These are phyloP conservation scores for Malus hybrid DNA, from an alignment of 331 rosid species.

Conservation along the genomic window DNA sequence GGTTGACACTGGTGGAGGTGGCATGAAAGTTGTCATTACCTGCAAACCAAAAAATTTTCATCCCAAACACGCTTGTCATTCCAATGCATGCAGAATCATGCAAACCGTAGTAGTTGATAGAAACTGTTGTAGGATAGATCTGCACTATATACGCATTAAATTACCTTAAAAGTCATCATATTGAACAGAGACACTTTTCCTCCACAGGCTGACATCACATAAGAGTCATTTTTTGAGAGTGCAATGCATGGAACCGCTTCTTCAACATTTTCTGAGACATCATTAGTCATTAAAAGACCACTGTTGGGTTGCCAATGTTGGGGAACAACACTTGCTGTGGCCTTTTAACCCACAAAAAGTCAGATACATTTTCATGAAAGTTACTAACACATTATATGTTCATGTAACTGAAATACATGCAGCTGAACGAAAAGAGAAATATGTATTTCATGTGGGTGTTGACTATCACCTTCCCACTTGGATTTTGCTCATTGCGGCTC, in stretches of 20 bases:
- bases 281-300: constrained; percentile 22
- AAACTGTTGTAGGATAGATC: not conserved
- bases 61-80: not conserved
- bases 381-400: not conserved
- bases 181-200: constrained; percentile 16
- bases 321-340: constrained; percentile 17
- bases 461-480: constrained; percentile 15
- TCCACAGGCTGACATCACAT: constrained; percentile 22
- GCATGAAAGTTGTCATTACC: constrained; percentile 19
- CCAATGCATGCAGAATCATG: not conserved
- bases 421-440: not conserved
- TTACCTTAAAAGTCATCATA: constrained; percentile 20
- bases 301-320: constrained; percentile 21
- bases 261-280: constrained; percentile 16
- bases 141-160: not conserved
- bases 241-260: constrained; percentile 19
- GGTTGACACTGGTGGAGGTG: constrained; percentile 21
- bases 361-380: not conserved
- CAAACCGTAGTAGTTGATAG: not conserved
- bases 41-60: constrained; percentile 8
- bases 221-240: constrained; percentile 16
- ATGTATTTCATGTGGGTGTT: not conserved
- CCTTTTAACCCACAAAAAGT: constrained; percentile 10
- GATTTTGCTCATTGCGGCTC: constrained; percentile 15
- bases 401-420: not conserved